Conservation (phyloP, 2,329 filamentous ascomycete species). For the Colletotrichum higginsianum region DNA sequence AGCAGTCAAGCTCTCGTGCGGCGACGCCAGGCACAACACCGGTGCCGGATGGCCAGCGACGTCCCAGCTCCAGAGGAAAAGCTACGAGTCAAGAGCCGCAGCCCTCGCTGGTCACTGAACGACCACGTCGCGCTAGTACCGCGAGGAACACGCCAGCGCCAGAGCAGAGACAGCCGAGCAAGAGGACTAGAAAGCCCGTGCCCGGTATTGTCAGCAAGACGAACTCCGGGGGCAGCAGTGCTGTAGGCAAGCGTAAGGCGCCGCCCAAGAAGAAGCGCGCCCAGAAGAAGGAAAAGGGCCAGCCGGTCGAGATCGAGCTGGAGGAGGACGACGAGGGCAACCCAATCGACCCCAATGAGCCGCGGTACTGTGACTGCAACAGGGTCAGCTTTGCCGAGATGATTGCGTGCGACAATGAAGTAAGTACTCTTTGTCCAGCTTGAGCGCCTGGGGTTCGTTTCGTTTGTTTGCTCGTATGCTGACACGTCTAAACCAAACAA, state of each 20-base stretch:
- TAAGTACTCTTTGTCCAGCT: conserved; percentile 60
- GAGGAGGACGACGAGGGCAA: conserved; percentile 79
- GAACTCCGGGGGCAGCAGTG: conserved; percentile 73
- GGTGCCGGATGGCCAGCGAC: conserved; percentile 58
- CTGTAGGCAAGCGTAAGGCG: conserved; percentile 80
- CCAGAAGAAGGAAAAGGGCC: conserved; percentile 64
- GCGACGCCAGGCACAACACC: conserved; percentile 56
- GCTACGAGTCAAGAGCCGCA: conserved; percentile 66
- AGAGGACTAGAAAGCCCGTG: conserved; percentile 78
- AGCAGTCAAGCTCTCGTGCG: conserved; percentile 52
- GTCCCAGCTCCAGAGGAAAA: conserved; percentile 68
- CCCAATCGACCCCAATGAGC: conserved; percentile 81
- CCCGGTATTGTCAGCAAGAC: conserved; percentile 79
- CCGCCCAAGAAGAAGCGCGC: conserved; percentile 76
- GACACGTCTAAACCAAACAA: conserved; percentile 46
- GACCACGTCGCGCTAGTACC: conserved; percentile 70
- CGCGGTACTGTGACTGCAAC: conserved; percentile 83
- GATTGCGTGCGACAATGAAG: conserved; percentile 87
- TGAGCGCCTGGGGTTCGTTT: neutral
- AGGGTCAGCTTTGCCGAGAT: conserved; percentile 86
- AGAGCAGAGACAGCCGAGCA: conserved; percentile 59
- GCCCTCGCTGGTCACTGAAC: conserved; percentile 65
- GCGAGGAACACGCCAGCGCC: conserved; percentile 71
- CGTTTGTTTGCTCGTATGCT: conserved; percentile 38
- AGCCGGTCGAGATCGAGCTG: conserved; percentile 61